These are phyloP conservation scores for Cladosporium sphaerospermum DNA, from an alignment of 2,329 filamentous ascomycete species.

Conservation along the genomic window DNA sequence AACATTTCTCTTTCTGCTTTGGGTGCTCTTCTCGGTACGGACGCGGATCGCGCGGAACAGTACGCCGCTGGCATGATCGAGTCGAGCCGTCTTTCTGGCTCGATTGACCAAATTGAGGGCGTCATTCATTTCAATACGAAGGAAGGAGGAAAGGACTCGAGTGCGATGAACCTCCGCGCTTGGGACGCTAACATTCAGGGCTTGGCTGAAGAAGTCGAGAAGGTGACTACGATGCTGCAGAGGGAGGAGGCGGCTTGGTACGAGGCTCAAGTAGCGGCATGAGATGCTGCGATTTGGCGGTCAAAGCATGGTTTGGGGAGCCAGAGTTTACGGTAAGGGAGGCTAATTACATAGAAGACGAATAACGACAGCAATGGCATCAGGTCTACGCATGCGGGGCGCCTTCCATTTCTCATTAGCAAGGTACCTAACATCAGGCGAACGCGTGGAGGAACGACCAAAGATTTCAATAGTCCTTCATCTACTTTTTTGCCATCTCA, in stretches of 20 bases:
- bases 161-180: conserved; percentile 64
- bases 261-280: conserved; percentile 34
- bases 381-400: too few species aligned
- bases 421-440: too few species aligned
- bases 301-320: neutral
- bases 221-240: conserved; percentile 73
- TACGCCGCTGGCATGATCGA: conserved; percentile 95
- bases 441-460: too few species aligned
- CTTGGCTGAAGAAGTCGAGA: conserved; percentile 83
- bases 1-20: conserved; percentile 59
- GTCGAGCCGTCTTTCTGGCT: conserved; percentile 77
- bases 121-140: conserved; percentile 81
- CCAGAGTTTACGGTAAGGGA: neutral
- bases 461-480: neutral
- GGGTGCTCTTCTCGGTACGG: conserved; percentile 69
- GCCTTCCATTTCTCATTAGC: too few species aligned
- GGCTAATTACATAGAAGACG: neutral
- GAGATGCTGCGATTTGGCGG: neutral
- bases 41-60: conserved; percentile 75
- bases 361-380: conserved; percentile 6
- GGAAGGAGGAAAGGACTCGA: conserved; percentile 25
- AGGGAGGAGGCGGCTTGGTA: conserved; percentile 63
- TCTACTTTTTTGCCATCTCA: conserved; percentile 4
- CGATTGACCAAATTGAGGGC: conserved; percentile 89
- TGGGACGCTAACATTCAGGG: conserved; percentile 89